Conservation (phyloP, 2,329 filamentous ascomycete species). For the Claviceps cyperi region DNA sequence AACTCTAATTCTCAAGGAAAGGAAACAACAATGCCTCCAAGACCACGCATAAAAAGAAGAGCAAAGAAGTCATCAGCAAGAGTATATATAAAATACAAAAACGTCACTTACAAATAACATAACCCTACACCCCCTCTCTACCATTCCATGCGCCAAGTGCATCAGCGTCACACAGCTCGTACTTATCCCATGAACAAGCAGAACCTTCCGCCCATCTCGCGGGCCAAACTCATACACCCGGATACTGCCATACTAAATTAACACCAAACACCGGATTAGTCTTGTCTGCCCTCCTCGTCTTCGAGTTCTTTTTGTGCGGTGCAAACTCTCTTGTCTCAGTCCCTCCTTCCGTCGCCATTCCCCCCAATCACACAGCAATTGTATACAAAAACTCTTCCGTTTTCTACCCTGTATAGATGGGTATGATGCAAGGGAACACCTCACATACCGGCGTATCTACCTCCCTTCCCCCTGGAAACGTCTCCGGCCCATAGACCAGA, state of each 20-base stretch:
- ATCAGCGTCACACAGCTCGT: constrained; percentile 64
- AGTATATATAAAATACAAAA: background rate
- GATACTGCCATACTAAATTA: constrained; percentile 49
- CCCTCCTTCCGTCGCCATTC: no score
- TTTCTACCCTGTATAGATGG: no score
- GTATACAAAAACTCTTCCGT: no score
- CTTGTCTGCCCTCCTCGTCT: no score
- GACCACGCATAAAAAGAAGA: background rate
- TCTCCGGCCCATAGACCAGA: constrained; percentile 48
- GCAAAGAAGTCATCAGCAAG: background rate
- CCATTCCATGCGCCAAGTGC: constrained; percentile 52
- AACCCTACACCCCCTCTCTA: constrained; percentile 56
- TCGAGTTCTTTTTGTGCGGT: no score
- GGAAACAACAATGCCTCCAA: no score
- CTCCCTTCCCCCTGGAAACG: constrained; percentile 58
- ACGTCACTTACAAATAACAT: constrained; percentile 52
- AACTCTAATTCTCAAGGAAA: no score
- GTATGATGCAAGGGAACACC: background rate
- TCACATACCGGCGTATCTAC: constrained; percentile 47
- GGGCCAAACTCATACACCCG: constrained; percentile 76
- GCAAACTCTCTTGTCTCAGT: no score
- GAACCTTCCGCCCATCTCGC: constrained; percentile 53
- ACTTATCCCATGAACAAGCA: constrained; percentile 73
- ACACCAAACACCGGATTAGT: no score
- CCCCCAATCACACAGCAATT: no score